These are phyloP conservation scores for Wallacemonas sp. DNA, from an alignment of 208 protist genomes.

Conservation along the genomic window DNA sequence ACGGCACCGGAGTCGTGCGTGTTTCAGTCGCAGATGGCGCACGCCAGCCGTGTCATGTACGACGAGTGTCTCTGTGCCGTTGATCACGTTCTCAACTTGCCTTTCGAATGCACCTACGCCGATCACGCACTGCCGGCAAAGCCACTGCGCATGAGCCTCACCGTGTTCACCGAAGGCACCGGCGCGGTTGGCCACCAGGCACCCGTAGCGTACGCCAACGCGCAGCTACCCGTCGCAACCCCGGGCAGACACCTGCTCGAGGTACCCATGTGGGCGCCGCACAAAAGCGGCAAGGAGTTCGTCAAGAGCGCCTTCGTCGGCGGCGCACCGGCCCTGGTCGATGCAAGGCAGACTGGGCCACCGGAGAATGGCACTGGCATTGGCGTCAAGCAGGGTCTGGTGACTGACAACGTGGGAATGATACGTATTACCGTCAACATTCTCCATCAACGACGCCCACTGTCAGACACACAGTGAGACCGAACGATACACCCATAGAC, in stretches of 20 bases:
- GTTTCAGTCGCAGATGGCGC: constrained; percentile 66
- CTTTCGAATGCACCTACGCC: constrained; percentile 53
- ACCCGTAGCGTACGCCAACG: constrained; percentile 54
- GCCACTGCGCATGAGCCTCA: constrained; percentile 53
- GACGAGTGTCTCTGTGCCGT: constrained; percentile 42
- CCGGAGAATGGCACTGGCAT: constrained; percentile 29
- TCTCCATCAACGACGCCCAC: constrained; percentile 24
- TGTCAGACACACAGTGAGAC: no score
- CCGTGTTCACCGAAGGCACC: constrained; percentile 50
- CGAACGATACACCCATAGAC: no score
- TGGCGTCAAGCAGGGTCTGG: constrained; percentile 37
- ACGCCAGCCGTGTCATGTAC: constrained; percentile 32
- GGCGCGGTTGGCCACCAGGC: constrained; percentile 44
- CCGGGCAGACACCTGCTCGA: constrained; percentile 43
- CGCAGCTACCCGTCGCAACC: constrained; percentile 39
- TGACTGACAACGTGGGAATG: constrained; percentile 38
- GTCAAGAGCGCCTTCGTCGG: constrained; percentile 49
- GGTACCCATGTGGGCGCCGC: constrained; percentile 54
- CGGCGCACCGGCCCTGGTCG: constrained; percentile 57
- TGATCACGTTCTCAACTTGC: constrained; percentile 68
- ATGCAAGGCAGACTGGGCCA: constrained; percentile 34
- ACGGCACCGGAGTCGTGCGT: background rate
- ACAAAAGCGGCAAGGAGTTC: constrained; percentile 60
- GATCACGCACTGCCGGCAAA: constrained; percentile 16
- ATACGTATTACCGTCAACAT: constrained; percentile 53